phyloP scores from a whole-genome alignment of 768 basidiomycete species.

The Podaxis sp. region DNA sequence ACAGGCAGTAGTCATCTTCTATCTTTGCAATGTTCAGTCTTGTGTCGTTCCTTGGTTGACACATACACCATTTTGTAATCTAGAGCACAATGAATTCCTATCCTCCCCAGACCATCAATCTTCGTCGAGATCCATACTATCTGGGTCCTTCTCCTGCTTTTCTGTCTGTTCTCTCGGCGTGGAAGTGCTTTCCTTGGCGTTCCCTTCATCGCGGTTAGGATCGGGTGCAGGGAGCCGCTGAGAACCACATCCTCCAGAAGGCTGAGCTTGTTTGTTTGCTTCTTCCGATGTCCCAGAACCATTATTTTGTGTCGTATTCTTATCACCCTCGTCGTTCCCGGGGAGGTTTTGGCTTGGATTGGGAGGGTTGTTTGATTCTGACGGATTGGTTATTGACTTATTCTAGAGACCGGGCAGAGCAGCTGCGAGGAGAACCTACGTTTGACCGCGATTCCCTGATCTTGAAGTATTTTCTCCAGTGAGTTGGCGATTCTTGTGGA shows the following conservation, averaged over 20 bases:
- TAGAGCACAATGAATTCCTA: slow-evolving; percentile 4
- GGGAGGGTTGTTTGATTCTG: background rate
- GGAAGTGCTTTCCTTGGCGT: background rate
- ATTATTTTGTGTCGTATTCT: background rate
- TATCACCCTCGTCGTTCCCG: background rate
- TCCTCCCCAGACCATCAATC: background rate
- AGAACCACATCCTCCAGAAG: background rate
- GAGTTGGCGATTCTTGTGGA: slow-evolving; percentile 8
- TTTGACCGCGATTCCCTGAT: slow-evolving; percentile 9
- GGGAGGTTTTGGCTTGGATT: background rate
- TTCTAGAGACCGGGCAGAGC: background rate
- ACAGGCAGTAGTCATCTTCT: background rate
- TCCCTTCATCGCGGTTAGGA: background rate
- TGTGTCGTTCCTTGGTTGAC: background rate
- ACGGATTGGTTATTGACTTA: background rate
- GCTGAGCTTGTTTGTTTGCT: background rate
- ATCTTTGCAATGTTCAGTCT: background rate
- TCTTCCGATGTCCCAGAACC: background rate
- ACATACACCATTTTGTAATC: background rate
- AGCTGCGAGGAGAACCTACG: background rate
- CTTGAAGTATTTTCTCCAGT: slow-evolving; percentile 14
- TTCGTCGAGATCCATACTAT: slow-evolving; percentile 12
- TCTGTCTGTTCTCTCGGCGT: background rate
- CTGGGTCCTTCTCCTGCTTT: slow-evolving; percentile 4
- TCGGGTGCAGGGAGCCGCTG: background rate